A percentile compares a stretch with the other conserved stretches of the same genome.
Conservation (phyloP, 2,329 filamentous ascomycete species). For the Colletotrichum sp. region DNA sequence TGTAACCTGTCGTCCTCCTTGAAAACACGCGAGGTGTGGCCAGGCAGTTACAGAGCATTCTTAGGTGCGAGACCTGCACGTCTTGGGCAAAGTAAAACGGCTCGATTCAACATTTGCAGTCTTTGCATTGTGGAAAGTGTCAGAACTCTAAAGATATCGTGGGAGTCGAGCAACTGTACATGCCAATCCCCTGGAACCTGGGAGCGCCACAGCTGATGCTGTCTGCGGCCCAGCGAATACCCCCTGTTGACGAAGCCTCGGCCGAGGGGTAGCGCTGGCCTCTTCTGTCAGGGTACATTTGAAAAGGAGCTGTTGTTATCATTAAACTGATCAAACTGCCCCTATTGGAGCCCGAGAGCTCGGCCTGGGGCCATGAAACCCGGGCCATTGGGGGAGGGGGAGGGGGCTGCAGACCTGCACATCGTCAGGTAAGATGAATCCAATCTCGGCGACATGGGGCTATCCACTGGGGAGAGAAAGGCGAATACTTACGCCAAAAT, state of each 20-base stretch:
- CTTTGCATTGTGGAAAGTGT: neutral
- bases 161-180: neutral
- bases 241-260: neutral
- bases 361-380: neutral
- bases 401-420: neutral
- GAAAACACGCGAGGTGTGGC: neutral
- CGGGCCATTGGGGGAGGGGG: neutral
- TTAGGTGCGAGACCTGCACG: neutral
- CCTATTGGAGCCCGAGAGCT: neutral
- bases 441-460: neutral
- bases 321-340: neutral
- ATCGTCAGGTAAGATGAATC: neutral
- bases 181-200: neutral
- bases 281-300: neutral
- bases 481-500: neutral
- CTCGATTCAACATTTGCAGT: neutral
- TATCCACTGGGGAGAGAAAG: neutral
- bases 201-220: neutral
- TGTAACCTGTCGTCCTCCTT: neutral
- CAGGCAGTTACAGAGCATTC: neutral
- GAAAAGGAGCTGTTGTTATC: neutral
- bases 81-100: neutral
- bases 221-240: neutral
- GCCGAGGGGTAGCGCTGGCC: neutral
- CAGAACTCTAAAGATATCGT: slow-evolving; percentile 12